Percentiles rank a stretch among this genome's conserved stretches.
Conservation (phyloP, 2,329 filamentous ascomycete genomes). For the Aspergillus pseudoglaucus region DNA sequence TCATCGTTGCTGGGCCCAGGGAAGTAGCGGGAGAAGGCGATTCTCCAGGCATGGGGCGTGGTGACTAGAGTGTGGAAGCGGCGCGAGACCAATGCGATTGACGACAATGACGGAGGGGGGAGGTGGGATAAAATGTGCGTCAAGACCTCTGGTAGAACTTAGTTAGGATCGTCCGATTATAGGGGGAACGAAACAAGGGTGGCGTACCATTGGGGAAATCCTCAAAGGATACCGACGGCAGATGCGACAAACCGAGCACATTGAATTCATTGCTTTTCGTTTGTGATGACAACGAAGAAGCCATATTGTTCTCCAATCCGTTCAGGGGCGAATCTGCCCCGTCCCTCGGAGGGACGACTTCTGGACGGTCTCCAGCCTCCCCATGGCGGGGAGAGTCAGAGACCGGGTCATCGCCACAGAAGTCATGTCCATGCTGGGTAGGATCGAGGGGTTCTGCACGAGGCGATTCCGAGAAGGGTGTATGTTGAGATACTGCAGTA, state of each 20-base stretch:
- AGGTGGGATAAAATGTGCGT: constrained; percentile 88
- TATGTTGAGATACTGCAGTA: constrained; percentile 44
- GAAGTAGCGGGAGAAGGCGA: constrained; percentile 87
- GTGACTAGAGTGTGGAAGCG: constrained; percentile 83
- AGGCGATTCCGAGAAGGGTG: constrained; percentile 33
- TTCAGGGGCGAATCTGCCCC: constrained; percentile 20
- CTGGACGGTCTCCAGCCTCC: constrained; percentile 30
- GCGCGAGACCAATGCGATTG: constrained; percentile 77
- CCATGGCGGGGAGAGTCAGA: constrained; percentile 38
- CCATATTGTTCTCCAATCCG: constrained; percentile 20
- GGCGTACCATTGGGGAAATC: constrained; percentile 72
- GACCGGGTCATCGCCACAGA: constrained; percentile 37
- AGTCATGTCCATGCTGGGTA: constrained; percentile 56
- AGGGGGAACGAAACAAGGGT: constrained; percentile 1
- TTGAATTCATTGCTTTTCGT: constrained; percentile 45
- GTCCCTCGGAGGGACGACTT: constrained; percentile 17
- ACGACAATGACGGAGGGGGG: constrained; percentile 73
- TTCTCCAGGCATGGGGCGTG: constrained; percentile 86
- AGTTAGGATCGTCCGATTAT: constrained; percentile 7
- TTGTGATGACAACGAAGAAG: constrained; percentile 36
- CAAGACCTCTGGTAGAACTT: constrained; percentile 63
- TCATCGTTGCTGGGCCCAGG: constrained; percentile 61
- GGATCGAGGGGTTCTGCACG: constrained; percentile 26
- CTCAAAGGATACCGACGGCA: constrained; percentile 45
- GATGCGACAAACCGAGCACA: constrained; percentile 41